These are phyloP conservation scores for Pseudogymnoascus sp. DNA, from an alignment of 2,329 filamentous ascomycete genomes.

Conservation along the genomic window DNA sequence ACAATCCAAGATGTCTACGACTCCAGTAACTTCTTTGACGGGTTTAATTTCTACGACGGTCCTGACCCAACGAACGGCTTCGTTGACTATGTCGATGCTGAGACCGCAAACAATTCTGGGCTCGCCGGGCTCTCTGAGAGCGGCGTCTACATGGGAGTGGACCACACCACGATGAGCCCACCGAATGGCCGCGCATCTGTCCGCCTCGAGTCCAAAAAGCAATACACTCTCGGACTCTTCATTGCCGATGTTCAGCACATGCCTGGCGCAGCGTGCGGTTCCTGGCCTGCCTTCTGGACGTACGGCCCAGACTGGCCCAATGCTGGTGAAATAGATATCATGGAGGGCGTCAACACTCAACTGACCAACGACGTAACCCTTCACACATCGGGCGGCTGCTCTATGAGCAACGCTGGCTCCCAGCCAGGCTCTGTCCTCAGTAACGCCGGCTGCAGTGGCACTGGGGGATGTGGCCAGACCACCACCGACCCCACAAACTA, in stretches of 20 bases:
- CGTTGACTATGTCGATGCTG: slow-evolving; percentile 58
- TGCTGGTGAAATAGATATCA: slow-evolving; percentile 70
- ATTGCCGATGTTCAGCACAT: slow-evolving; percentile 53
- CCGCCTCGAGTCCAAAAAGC: slow-evolving; percentile 51
- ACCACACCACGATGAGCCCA: slow-evolving; percentile 50
- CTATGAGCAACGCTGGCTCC: slow-evolving; percentile 43
- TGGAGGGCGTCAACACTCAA: slow-evolving; percentile 67
- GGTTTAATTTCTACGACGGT: slow-evolving; percentile 48
- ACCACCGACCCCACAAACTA: slow-evolving; percentile 49
- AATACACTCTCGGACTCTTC: slow-evolving; percentile 50
- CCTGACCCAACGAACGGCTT: slow-evolving; percentile 68
- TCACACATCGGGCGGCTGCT: slow-evolving; percentile 57
- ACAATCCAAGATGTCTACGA: slow-evolving; percentile 37
- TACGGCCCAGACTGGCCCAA: slow-evolving; percentile 62
- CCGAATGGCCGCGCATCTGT: slow-evolving; percentile 60
- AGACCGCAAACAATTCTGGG: slow-evolving; percentile 48
- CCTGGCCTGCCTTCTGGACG: slow-evolving; percentile 51
- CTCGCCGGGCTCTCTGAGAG: slow-evolving; percentile 38
- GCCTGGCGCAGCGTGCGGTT: slow-evolving; percentile 49
- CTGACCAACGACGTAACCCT: slow-evolving; percentile 56
- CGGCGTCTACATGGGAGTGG: slow-evolving; percentile 63
- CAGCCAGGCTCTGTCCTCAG: slow-evolving; percentile 40
- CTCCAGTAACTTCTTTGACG: slow-evolving; percentile 38
- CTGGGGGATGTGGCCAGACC: slow-evolving; percentile 53
- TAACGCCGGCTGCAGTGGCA: slow-evolving; percentile 49